A percentile compares a stretch with the other conserved stretches of the same genome.
phyloP scores from a whole-genome alignment of 2,329 filamentous ascomycete species.

The Fusarium virguliforme region DNA sequence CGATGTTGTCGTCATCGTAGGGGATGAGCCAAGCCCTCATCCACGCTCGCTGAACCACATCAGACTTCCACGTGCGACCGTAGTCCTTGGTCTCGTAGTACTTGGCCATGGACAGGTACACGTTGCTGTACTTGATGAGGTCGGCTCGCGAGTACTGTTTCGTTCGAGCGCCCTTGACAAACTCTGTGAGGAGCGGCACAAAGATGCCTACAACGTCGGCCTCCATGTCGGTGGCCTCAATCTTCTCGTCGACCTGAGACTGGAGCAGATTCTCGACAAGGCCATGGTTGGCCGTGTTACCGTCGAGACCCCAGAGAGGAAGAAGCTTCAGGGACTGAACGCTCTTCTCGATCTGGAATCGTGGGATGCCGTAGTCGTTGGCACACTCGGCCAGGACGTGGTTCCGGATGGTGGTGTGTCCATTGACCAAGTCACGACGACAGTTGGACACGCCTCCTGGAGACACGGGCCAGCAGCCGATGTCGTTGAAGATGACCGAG shows the following conservation, averaged over 20 bases:
- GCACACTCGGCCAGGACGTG: constrained; percentile 43
- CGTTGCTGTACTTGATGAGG: constrained; percentile 41
- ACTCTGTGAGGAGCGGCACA: constrained; percentile 38
- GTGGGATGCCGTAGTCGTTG: constrained; percentile 42
- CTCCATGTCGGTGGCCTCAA: constrained; percentile 30
- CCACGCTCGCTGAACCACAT: constrained; percentile 18
- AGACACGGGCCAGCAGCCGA: constrained; percentile 42
- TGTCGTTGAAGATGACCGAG: constrained; percentile 42
- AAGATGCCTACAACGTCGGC: constrained; percentile 28
- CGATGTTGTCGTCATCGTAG: constrained; percentile 37
- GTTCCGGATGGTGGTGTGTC: constrained; percentile 41
- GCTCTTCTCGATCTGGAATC: constrained; percentile 45
- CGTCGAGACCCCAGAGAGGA: constrained; percentile 43
- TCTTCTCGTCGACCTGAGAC: constrained; percentile 42
- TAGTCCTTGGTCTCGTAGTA: constrained; percentile 44
- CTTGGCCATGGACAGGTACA: constrained; percentile 39
- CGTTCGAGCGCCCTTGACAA: constrained; percentile 41
- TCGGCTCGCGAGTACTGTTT: constrained; percentile 30
- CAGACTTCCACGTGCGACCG: constrained; percentile 36
- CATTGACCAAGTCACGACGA: constrained; percentile 43
- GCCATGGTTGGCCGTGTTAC: constrained; percentile 41
- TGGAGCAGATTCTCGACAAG: constrained; percentile 39
- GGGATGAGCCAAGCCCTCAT: constrained; percentile 34
- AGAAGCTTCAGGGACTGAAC: constrained; percentile 41
- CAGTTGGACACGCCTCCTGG: constrained; percentile 44